Percentiles rank a stretch among this genome's conserved stretches.
Conservation (phyloP, 2,329 filamentous ascomycete genomes). For the Metarhizium rileyi region DNA sequence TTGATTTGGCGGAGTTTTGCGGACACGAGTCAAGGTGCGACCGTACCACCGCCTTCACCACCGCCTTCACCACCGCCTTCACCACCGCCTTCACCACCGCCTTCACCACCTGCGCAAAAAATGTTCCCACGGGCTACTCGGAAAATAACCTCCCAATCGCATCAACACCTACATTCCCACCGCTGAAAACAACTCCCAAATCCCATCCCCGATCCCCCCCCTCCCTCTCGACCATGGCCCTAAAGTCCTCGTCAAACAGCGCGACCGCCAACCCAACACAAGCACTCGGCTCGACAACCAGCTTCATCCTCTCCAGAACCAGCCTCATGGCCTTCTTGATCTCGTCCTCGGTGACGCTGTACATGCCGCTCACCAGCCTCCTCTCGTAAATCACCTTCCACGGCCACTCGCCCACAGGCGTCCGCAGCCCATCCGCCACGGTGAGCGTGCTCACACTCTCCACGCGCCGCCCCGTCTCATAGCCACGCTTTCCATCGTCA, state of each 20-base stretch:
- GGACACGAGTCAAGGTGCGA: too few species aligned
- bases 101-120: too few species aligned
- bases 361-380: conserved; percentile 59
- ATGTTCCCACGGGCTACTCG: not conserved
- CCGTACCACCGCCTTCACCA: too few species aligned
- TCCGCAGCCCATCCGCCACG: conserved; percentile 81
- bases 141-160: conserved; percentile 41
- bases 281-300: conserved; percentile 81
- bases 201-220: conserved; percentile 67
- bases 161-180: conserved; percentile 50
- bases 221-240: conserved; percentile 57
- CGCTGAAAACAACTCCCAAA: conserved; percentile 49
- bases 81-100: not conserved
- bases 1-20: too few species aligned
- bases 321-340: conserved; percentile 68
- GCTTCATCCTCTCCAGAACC: conserved; percentile 79
- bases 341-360: conserved; percentile 69
- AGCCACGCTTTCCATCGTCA: conserved; percentile 69
- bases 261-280: conserved; percentile 77
- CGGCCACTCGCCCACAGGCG: conserved; percentile 65
- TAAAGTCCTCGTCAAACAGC: conserved; percentile 79
- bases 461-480: conserved; percentile 55
- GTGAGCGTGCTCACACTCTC: conserved; percentile 64
- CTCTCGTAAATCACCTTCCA: conserved; percentile 69
- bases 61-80: too few species aligned